phyloP scores from a whole-genome alignment of 169 alveolate genomes.

The Plasmodium gaboni region DNA sequence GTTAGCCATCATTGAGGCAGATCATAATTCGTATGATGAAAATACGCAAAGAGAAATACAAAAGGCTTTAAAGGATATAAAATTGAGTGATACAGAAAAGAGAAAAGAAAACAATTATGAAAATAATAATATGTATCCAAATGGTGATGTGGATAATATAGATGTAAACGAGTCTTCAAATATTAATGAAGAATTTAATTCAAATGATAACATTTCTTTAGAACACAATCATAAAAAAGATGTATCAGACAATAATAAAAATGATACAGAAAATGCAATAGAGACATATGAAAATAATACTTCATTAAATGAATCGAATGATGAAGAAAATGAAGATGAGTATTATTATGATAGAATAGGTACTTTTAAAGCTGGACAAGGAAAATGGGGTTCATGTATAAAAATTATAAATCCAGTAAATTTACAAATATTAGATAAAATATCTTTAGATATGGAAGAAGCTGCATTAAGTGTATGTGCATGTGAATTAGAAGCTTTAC shows the following conservation, averaged over 20 bases:
- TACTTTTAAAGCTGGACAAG: conserved; percentile 93
- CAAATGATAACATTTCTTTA: not conserved
- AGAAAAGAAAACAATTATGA: not conserved
- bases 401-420: conserved; percentile 90
- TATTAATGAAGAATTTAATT: conserved; percentile 1
- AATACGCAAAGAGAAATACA: conserved; percentile 85
- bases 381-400: conserved; percentile 96
- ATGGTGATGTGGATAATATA: not conserved
- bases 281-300: not conserved
- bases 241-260: conserved; percentile 9
- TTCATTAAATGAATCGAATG: conserved; percentile 50
- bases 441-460: conserved; percentile 94
- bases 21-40: conserved; percentile 91
- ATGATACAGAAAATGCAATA: not conserved
- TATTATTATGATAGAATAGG: conserved; percentile 86
- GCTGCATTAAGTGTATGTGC: conserved; percentile 94
- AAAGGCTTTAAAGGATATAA: conserved; percentile 78
- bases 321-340: conserved; percentile 78
- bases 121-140: not conserved
- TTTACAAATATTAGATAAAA: conserved; percentile 88
- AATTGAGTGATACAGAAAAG: conserved; percentile 37
- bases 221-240: conserved; percentile 20
- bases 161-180: not conserved
- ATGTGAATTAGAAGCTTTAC: conserved; percentile 90
- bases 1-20: conserved; percentile 93